Conservation (phyloP, 176 grass and related monocot species). For the Areca catechu region DNA sequence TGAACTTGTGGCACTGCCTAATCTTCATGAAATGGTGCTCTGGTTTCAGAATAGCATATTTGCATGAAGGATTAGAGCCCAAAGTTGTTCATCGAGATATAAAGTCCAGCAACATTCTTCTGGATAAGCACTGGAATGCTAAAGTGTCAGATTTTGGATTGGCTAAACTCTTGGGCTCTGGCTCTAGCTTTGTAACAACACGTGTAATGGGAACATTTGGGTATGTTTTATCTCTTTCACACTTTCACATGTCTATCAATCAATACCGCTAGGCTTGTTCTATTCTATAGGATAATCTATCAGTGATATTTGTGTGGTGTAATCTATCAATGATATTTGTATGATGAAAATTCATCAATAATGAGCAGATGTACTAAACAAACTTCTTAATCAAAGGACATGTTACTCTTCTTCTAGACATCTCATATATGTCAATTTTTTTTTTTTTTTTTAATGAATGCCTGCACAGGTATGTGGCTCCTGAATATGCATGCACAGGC, state of each 20-base stretch:
- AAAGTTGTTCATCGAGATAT: constrained; percentile 97
- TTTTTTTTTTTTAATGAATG: neutral
- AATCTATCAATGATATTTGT: too few relatives aligned
- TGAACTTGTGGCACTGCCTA: too few relatives aligned
- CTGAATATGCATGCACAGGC: constrained; percentile 93
- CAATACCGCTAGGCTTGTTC: too few relatives aligned
- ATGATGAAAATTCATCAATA: too few relatives aligned
- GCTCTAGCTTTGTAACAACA: constrained; percentile 91
- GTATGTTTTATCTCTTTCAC: constrained; percentile 20
- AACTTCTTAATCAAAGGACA: too few relatives aligned
- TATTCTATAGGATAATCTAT: too few relatives aligned
- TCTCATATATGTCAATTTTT: too few relatives aligned
- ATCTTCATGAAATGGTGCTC: neutral
- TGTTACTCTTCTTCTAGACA: too few relatives aligned
- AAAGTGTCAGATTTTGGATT: constrained; percentile 99
- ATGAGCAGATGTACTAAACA: too few relatives aligned
- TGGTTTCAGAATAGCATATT: constrained; percentile 62
- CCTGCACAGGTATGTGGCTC: constrained; percentile 72
- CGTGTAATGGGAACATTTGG: constrained; percentile 97
- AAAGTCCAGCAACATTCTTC: constrained; percentile 95
- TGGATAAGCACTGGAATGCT: constrained; percentile 87
- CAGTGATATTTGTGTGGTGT: too few relatives aligned
- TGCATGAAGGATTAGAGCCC: constrained; percentile 95
- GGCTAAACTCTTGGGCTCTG: constrained; percentile 78
- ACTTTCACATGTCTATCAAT: neutral